Conservation (phyloP, 2,329 filamentous ascomycete species). For the Colletotrichum echinochloae region DNA sequence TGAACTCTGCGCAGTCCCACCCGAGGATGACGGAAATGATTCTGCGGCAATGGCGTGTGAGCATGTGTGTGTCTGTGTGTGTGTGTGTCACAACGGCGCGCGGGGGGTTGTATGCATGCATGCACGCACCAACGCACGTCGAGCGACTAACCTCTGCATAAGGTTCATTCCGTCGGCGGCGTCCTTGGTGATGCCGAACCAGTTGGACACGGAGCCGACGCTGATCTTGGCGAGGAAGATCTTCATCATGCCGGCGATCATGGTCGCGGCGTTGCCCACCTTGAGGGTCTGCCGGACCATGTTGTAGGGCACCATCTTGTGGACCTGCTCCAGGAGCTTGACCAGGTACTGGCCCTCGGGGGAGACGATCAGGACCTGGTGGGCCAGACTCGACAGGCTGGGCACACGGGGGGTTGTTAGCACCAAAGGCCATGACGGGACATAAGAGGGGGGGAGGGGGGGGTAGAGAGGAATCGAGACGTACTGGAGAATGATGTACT, state of each 20-base stretch:
- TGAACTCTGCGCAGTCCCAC: conserved; percentile 80
- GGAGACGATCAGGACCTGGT: conserved; percentile 78
- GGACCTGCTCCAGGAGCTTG: conserved; percentile 76
- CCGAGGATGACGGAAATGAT: conserved; percentile 80
- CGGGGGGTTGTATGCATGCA: too few species aligned
- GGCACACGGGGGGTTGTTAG: background rate
- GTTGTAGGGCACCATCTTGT: conserved; percentile 78
- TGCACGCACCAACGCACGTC: too few species aligned
- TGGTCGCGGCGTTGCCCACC: conserved; percentile 82
- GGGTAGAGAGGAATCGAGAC: conserved; percentile 45
- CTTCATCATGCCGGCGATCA: conserved; percentile 81
- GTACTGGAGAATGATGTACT: conserved; percentile 77
- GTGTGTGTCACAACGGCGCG: too few species aligned
- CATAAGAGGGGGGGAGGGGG: too few species aligned
- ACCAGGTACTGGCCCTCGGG: conserved; percentile 81
- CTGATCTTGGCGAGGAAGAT: conserved; percentile 83
- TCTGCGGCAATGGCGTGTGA: conserved; percentile 50
- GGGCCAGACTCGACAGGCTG: conserved; percentile 79
- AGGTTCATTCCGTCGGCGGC: conserved; percentile 85
- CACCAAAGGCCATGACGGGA: background rate
- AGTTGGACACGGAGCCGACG: conserved; percentile 80
- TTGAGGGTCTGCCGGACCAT: conserved; percentile 79
- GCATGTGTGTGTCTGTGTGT: background rate
- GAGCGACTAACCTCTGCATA: conserved; percentile 66
- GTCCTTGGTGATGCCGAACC: conserved; percentile 78